phyloP scores from a whole-genome alignment of 2,329 filamentous ascomycete genomes.

The Byssochlamys sp. region DNA sequence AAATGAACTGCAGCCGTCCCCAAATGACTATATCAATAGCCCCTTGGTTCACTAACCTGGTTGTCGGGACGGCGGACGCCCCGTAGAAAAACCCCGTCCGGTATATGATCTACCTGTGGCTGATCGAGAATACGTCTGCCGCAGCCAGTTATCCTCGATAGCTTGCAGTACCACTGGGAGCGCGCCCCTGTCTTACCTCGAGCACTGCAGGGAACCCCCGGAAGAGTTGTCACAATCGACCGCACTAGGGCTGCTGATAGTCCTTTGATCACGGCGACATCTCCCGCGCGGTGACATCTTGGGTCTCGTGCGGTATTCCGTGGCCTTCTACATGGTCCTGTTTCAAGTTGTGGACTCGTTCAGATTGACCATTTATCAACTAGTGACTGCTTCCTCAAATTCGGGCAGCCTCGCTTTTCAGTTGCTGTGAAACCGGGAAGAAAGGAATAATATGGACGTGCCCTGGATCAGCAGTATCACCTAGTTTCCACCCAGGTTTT shows the following conservation, averaged over 20 bases:
- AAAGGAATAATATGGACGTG: neutral
- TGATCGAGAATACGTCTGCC: neutral
- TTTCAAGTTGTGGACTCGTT: neutral
- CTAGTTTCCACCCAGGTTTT: neutral
- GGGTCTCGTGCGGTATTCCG: neutral
- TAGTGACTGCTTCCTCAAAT: neutral
- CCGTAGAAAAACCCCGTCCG: neutral
- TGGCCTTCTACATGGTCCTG: neutral
- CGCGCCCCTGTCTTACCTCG: neutral
- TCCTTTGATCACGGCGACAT: neutral
- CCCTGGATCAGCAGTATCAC: neutral
- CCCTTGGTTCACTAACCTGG: neutral
- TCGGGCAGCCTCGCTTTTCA: neutral
- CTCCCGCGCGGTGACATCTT: neutral
- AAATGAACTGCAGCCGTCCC: neutral
- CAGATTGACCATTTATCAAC: neutral
- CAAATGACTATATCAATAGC: neutral
- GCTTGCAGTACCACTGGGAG: neutral
- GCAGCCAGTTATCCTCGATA: neutral
- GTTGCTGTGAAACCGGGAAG: neutral
- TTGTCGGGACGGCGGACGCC: neutral
- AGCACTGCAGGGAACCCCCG: neutral
- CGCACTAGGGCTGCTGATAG: neutral
- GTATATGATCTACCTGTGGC: neutral
- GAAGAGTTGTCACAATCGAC: neutral